These are phyloP conservation scores for Aspergillus sp. DNA, from an alignment of 2,329 filamentous ascomycete species.

Conservation along the genomic window DNA sequence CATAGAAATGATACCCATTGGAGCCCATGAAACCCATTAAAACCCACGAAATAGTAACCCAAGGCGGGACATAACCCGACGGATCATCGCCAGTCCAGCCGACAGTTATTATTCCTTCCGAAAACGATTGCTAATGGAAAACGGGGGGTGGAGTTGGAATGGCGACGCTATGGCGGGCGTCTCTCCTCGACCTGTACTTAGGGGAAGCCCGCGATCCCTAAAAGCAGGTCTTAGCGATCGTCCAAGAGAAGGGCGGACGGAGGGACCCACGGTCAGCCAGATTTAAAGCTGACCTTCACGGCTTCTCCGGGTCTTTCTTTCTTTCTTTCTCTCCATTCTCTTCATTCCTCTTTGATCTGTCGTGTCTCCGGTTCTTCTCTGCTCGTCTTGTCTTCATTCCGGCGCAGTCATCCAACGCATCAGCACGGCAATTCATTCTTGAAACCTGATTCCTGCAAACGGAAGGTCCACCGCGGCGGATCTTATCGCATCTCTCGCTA, in stretches of 20 bases:
- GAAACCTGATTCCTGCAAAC: not conserved
- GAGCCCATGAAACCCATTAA: not conserved
- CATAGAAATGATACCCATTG: conserved; percentile 21
- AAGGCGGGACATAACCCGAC: not conserved
- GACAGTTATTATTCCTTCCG: not conserved
- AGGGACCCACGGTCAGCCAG: conserved; percentile 10
- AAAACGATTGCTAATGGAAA: conserved; percentile 24
- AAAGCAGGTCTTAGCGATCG: conserved; percentile 48
- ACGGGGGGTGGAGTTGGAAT: conserved; percentile 24
- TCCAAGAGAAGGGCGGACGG: conserved; percentile 10
- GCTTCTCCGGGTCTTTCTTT: conserved; percentile 4
- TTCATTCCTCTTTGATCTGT: conserved; percentile 1
- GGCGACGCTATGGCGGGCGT: conserved; percentile 26
- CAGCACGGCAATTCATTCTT: not conserved
- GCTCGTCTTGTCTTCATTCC: not conserved
- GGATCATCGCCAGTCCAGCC: not conserved
- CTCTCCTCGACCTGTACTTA: conserved; percentile 52
- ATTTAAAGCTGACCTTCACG: not conserved
- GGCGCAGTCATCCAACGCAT: not conserved
- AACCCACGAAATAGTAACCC: not conserved
- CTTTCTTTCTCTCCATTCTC: not conserved
- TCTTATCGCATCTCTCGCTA: conserved; percentile 18
- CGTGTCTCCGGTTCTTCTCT: not conserved
- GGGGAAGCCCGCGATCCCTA: conserved; percentile 46
- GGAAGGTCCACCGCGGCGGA: not conserved